phyloP scores from a whole-genome alignment of 2,329 filamentous ascomycete genomes.

The Colletotrichum spaethianum region DNA sequence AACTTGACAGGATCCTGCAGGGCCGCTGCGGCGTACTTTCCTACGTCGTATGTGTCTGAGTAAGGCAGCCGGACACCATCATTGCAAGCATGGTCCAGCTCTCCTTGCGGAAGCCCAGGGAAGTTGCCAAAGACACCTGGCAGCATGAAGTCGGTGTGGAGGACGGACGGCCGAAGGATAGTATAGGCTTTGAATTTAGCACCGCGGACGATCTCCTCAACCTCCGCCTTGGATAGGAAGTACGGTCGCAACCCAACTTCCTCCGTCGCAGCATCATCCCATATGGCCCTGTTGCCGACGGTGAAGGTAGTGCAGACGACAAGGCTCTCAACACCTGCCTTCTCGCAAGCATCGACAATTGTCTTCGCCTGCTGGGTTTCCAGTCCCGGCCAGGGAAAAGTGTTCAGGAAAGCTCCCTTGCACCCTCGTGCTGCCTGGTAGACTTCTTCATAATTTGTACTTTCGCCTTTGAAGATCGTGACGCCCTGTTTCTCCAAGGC shows the following conservation, averaged over 20 bases:
- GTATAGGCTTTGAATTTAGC: slow-evolving; percentile 51
- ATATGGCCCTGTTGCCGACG: slow-evolving; percentile 42
- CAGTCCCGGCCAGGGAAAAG: slow-evolving; percentile 46
- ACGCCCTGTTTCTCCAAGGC: slow-evolving; percentile 46
- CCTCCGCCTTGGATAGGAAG: slow-evolving; percentile 54
- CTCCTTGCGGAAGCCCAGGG: slow-evolving; percentile 47
- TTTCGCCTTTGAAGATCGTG: slow-evolving; percentile 55
- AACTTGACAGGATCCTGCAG: slow-evolving; percentile 50
- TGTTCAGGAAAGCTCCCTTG: slow-evolving; percentile 49
- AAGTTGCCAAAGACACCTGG: slow-evolving; percentile 47
- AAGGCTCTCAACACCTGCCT: slow-evolving; percentile 49
- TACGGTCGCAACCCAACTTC: slow-evolving; percentile 46
- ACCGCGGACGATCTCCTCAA: slow-evolving; percentile 51
- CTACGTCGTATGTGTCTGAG: slow-evolving; percentile 51
- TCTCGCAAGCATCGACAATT: slow-evolving; percentile 49
- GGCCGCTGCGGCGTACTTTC: slow-evolving; percentile 51
- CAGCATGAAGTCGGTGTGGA: slow-evolving; percentile 48
- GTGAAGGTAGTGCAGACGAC: slow-evolving; percentile 47
- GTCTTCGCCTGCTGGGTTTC: slow-evolving; percentile 50
- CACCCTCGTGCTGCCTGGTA: slow-evolving; percentile 52
- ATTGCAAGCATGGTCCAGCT: slow-evolving; percentile 46
- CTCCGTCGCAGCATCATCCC: slow-evolving; percentile 43
- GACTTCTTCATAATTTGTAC: slow-evolving; percentile 49
- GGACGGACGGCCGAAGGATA: slow-evolving; percentile 50
- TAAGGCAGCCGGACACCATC: slow-evolving; percentile 45